phyloP scores from a whole-genome alignment of 2,329 filamentous ascomycete genomes.

The Fusarium guadeloupense region DNA sequence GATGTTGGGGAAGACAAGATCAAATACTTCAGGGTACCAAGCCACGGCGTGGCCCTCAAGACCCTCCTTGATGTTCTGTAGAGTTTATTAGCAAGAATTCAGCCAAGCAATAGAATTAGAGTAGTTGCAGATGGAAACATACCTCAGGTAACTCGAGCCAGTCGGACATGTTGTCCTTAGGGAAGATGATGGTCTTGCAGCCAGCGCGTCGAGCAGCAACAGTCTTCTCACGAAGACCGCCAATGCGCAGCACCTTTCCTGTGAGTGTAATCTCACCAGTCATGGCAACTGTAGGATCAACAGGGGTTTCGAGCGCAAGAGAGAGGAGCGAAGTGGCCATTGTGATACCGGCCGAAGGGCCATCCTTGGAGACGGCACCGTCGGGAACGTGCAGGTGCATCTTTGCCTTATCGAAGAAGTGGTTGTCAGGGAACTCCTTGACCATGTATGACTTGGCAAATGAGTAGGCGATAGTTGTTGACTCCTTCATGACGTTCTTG shows the following conservation, averaged over 20 bases:
- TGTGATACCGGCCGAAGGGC: slow-evolving; percentile 91
- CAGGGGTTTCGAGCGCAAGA: slow-evolving; percentile 78
- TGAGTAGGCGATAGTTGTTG: slow-evolving; percentile 92
- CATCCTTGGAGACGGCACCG: slow-evolving; percentile 95
- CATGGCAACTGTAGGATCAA: slow-evolving; percentile 93
- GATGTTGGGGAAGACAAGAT: slow-evolving; percentile 85
- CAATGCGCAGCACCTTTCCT: slow-evolving; percentile 94
- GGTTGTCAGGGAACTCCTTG: slow-evolving; percentile 85
- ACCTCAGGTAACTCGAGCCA: slow-evolving; percentile 98
- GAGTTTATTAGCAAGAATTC: slow-evolving; percentile 14
- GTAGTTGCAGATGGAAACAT: slow-evolving; percentile 53
- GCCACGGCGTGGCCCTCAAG: slow-evolving; percentile 89
- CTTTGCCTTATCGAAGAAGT: slow-evolving; percentile 95
- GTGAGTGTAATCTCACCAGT: slow-evolving; percentile 97
- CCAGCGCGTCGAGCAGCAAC: slow-evolving; percentile 93
- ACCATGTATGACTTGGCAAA: slow-evolving; percentile 92
- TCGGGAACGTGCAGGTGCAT: slow-evolving; percentile 97
- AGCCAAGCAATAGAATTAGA: no score
- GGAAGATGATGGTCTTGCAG: slow-evolving; percentile 93
- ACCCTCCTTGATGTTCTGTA: slow-evolving; percentile 95
- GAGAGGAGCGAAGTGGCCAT: slow-evolving; percentile 96
- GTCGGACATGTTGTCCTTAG: slow-evolving; percentile 92
- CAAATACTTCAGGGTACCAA: slow-evolving; percentile 95
- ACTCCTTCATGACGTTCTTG: slow-evolving; percentile 98
- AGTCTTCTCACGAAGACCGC: slow-evolving; percentile 94